A percentile compares a stretch with the other conserved stretches of the same genome.
Conservation (phyloP, 768 basidiomycete species). For the Saitozyma podzolica region DNA sequence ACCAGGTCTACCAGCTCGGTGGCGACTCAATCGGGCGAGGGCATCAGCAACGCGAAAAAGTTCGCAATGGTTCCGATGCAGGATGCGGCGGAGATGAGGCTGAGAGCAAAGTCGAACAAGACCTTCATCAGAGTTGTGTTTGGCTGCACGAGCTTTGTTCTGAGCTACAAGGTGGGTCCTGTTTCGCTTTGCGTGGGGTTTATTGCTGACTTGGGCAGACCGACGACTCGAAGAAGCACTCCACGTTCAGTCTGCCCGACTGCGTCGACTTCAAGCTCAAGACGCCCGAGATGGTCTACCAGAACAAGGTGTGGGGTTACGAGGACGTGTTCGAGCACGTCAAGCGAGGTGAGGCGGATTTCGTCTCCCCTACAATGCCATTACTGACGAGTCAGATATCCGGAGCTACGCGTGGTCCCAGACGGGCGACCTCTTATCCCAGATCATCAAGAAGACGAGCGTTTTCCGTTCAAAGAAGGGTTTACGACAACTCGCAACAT, state of each 20-base stretch:
- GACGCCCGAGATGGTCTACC: conserved; percentile 74
- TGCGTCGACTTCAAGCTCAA: conserved; percentile 79
- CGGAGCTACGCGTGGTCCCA: conserved; percentile 20
- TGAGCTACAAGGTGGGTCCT: conserved; percentile 64
- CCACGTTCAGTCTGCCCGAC: conserved; percentile 44
- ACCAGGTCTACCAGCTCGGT: conserved; percentile 10
- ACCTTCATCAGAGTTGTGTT: conserved; percentile 79
- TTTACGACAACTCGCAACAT: conserved; percentile 11
- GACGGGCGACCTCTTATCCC: conserved; percentile 24
- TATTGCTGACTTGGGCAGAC: too few relatives aligned
- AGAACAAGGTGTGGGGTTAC: conserved; percentile 51
- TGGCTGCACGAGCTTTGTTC: conserved; percentile 43
- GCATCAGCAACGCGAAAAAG: conserved; percentile 4
- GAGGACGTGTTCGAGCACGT: conserved; percentile 51
- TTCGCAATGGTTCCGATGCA: conserved; percentile 12
- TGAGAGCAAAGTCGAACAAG: conserved; percentile 70
- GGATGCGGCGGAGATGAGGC: conserved; percentile 54
- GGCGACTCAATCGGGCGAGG: not conserved
- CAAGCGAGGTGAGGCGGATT: conserved; percentile 38
- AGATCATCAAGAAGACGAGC: conserved; percentile 29
- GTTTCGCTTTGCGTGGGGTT: not conserved
- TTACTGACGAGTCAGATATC: not conserved
- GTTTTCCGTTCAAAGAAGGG: conserved; percentile 31
- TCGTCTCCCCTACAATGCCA: not conserved
- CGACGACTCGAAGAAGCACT: too few relatives aligned